These are phyloP conservation scores for Glycine tomentella DNA, from an alignment of 306 rosid genomes.

Conservation along the genomic window DNA sequence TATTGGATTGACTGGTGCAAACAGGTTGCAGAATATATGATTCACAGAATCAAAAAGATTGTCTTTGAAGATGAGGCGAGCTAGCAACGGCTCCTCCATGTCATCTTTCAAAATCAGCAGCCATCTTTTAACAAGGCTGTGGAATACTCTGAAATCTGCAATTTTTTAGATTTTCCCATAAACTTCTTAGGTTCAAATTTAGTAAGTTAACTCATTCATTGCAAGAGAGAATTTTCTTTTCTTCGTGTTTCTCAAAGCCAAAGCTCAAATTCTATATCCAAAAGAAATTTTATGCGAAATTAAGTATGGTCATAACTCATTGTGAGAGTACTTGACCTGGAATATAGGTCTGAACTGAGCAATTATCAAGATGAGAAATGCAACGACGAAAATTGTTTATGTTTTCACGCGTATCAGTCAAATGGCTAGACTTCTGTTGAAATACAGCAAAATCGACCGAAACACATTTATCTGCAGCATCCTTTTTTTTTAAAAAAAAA, in stretches of 20 bases:
- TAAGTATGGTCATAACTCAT: constrained; percentile 33
- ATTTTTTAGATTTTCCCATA: constrained; percentile 35
- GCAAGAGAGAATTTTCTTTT: background rate
- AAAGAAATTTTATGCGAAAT: constrained; percentile 22
- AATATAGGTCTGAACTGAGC: constrained; percentile 69
- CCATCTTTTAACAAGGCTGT: constrained; percentile 70
- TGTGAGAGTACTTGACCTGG: constrained; percentile 56
- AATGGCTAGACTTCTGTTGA: constrained; percentile 72
- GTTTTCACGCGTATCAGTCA: constrained; percentile 57
- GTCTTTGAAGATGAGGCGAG: constrained; percentile 64
- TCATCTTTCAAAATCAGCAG: constrained; percentile 70
- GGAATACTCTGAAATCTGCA: constrained; percentile 81
- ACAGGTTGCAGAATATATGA: constrained; percentile 70
- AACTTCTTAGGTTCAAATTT: constrained; percentile 26
- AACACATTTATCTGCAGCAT: constrained; percentile 73
- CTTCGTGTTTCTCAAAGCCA: constrained; percentile 2
- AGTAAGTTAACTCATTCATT: constrained; percentile 14
- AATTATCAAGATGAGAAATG: constrained; percentile 73
- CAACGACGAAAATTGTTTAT: constrained; percentile 57
- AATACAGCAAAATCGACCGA: constrained; percentile 74
- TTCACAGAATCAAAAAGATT: constrained; percentile 62
- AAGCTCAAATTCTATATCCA: constrained; percentile 37
- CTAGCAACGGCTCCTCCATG: constrained; percentile 63
- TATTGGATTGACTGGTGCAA: constrained; percentile 57
- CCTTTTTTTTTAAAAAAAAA: constrained; percentile 49